Evolutionary conservation across 2,329 filamentous ascomycete species (phyloP).

Genomic region (Aaosphaeria arxii): DNA sequence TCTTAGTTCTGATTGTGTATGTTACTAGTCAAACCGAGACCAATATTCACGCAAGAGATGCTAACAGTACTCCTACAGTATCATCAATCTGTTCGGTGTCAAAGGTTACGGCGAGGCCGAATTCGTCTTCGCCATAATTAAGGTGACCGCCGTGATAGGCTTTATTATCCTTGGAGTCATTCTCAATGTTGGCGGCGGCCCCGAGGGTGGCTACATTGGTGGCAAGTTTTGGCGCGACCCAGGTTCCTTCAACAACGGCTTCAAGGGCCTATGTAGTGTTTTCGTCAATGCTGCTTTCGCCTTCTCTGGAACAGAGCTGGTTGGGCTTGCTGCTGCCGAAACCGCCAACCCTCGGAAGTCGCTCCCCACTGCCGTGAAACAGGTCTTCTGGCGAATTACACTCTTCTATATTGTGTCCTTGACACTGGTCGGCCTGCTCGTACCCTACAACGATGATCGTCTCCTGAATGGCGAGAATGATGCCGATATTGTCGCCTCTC

Average conservation of each 20-base stretch:
- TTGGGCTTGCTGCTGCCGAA: constrained; percentile 75
- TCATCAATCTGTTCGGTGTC: constrained; percentile 66
- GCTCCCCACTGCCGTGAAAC: constrained; percentile 85
- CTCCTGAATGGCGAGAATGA: constrained; percentile 59
- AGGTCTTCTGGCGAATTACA: constrained; percentile 92
- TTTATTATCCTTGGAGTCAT: constrained; percentile 86
- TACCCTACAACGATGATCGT: constrained; percentile 66
- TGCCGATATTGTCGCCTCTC: constrained; percentile 73
- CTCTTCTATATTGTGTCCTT: constrained; percentile 83
- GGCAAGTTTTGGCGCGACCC: constrained; percentile 73
- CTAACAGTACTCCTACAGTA: not conserved
- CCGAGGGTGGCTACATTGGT: constrained; percentile 69
- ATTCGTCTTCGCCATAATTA: constrained; percentile 82
- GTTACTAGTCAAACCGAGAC: not conserved
- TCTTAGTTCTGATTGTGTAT: constrained; percentile 68
- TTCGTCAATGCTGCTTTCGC: constrained; percentile 75
- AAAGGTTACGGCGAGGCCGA: constrained; percentile 88
- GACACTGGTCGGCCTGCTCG: constrained; percentile 75
- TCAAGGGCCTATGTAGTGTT: constrained; percentile 77
- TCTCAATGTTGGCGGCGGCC: constrained; percentile 72
- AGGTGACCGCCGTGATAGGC: constrained; percentile 79
- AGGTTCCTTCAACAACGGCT: constrained; percentile 80
- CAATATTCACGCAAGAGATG: not conserved
- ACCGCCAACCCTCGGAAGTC: constrained; percentile 78
- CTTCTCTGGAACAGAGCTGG: constrained; percentile 73